Percentiles rank a stretch among this genome's conserved stretches.
Conservation (phyloP, 2,329 filamentous ascomycete species). For the Verticillium longisporum region DNA sequence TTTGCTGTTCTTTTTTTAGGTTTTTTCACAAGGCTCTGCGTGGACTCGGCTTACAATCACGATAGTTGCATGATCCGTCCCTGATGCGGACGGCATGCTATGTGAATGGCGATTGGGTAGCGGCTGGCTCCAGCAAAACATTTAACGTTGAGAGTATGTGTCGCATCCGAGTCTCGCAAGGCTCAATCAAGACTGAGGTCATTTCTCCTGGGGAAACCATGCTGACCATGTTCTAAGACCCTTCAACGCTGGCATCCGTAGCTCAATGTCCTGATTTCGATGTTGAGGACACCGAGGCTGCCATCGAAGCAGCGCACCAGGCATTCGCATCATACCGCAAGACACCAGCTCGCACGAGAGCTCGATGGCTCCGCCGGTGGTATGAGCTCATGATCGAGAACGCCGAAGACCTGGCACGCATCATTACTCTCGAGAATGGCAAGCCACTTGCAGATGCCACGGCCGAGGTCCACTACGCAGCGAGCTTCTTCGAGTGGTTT, state of each 20-base stretch:
- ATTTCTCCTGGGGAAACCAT: constrained; percentile 2
- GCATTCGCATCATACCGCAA: constrained; percentile 57
- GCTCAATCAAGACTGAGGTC: not conserved
- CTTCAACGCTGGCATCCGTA: constrained; percentile 62
- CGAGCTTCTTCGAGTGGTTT: constrained; percentile 59
- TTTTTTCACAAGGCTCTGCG: too few relatives aligned
- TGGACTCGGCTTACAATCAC: not conserved
- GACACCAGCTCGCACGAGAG: constrained; percentile 52
- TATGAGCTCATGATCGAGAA: constrained; percentile 62
- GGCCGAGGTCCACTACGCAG: constrained; percentile 51
- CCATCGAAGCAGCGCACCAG: constrained; percentile 61
- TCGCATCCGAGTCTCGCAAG: not conserved
- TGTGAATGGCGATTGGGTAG: constrained; percentile 72
- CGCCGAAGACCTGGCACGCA: constrained; percentile 55
- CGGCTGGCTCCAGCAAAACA: constrained; percentile 62
- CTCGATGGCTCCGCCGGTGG: constrained; percentile 56
- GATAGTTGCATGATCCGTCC: constrained; percentile 52
- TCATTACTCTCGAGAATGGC: constrained; percentile 67
- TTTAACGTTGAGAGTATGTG: constrained; percentile 59
- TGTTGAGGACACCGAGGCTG: constrained; percentile 57
- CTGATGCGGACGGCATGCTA: constrained; percentile 66
- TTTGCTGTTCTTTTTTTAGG: too few relatives aligned
- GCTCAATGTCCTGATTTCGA: constrained; percentile 69
- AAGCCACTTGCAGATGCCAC: constrained; percentile 58
- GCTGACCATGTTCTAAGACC: constrained; percentile 41